Conservation (phyloP, 2,329 filamentous ascomycete genomes). For the Colletotrichum endophyticum region DNA sequence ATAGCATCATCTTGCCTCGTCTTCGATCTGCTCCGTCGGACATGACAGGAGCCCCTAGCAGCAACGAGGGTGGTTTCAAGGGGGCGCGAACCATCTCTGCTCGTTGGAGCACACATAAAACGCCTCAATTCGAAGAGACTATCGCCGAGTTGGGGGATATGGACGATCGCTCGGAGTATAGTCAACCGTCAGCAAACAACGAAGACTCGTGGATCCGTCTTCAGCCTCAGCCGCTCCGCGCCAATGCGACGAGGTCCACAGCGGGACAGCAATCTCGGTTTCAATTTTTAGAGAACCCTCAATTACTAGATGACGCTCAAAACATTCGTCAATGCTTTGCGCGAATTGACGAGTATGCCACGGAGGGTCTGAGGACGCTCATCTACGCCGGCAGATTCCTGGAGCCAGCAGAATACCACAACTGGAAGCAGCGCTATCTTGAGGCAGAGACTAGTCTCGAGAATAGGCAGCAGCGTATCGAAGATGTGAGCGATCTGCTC, state of each 20-base stretch:
- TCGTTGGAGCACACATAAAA: conserved; percentile 59
- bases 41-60: conserved; percentile 71
- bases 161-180: conserved; percentile 43
- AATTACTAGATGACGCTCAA: conserved; percentile 57
- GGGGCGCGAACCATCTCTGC: conserved; percentile 59
- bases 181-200: conserved; percentile 41
- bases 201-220: conserved; percentile 48
- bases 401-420: conserved; percentile 71
- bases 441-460: conserved; percentile 80
- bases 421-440: conserved; percentile 77
- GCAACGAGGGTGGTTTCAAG: conserved; percentile 62
- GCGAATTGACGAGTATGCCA: conserved; percentile 87
- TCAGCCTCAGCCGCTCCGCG: conserved; percentile 28
- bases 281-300: conserved; percentile 51
- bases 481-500: conserved; percentile 78
- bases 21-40: conserved; percentile 76
- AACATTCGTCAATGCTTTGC: conserved; percentile 84
- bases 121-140: conserved; percentile 58
- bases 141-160: conserved; percentile 53
- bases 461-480: conserved; percentile 76
- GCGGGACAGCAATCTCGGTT: conserved; percentile 60
- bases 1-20: conserved; percentile 79
- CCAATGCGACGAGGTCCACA: conserved; percentile 32
- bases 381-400: conserved; percentile 81
- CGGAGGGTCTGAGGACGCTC: conserved; percentile 81